Evolutionary conservation across 2,329 filamentous ascomycete species (phyloP), one percentile per base, ranked within the genome.

Genomic region (Cercospora zeae-maydis): DNA sequence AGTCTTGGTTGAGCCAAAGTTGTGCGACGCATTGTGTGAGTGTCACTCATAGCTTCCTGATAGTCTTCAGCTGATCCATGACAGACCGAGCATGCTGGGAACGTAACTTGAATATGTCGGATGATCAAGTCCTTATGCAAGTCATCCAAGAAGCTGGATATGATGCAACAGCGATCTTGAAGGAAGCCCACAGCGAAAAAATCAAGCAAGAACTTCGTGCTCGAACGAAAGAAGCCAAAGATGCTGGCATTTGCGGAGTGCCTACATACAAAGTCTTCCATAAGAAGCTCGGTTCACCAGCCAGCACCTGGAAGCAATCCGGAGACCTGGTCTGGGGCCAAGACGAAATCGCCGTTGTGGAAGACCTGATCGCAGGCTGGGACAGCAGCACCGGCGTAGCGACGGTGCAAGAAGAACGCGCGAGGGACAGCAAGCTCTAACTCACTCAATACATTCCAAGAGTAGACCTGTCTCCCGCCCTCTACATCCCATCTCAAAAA

Each of bases 291-390:
- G 63, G 54, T 10, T 21, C 58, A 14, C 14, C 27, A 14, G 31
- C 27, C n/a, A 54, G 45, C 4, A 30, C 49, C 19, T 68, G 66
- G 68, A 58, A 47, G 27, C 63, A 65, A 42, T 42, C 27, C n/a
- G 66, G 63, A 11, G 68, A 67, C 33, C 36, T 70, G 2, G 66
- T 70, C 16, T 70, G 68, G 68, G 68, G 68, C n/a, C 68, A 70
- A 34, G 68, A 70, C 62, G 64, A 68, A 45, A 5, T 70, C 16
- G 39, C 62, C 16, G 65, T 68, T 2, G 66, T 70, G 8, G 66
- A 70, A 60, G 68, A 70, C 36, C 52, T 67, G 37, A 68, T 70
- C 21, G 63, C 65, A 53, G 66, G 68, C 4, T 68, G 63, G 62
- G 58, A 67, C 58, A 66, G 66, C 6, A 16, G 24, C 6, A 37